phyloP scores from a whole-genome alignment of 2,329 filamentous ascomycete genomes.

The Calonectria hongkongensis region DNA sequence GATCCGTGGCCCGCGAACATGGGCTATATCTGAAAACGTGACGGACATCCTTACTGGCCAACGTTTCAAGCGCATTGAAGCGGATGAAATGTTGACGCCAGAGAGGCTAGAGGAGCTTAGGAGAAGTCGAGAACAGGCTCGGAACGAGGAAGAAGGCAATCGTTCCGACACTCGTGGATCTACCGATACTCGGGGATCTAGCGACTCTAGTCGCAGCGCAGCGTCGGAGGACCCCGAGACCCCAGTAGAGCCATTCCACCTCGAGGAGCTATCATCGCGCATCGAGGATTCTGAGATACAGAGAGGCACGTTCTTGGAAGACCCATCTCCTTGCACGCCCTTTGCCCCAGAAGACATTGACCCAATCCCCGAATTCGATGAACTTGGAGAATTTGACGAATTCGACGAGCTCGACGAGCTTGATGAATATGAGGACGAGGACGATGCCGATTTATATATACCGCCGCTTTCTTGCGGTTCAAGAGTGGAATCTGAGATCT shows the following conservation, averaged over 20 bases:
- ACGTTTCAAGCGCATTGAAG: slow-evolving; percentile 73
- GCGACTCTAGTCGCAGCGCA: slow-evolving; percentile 37
- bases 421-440: neutral
- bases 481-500: slow-evolving; percentile 28
- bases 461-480: slow-evolving; percentile 19
- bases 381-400: slow-evolving; percentile 31
- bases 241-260: slow-evolving; percentile 69
- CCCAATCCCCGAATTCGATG: slow-evolving; percentile 50
- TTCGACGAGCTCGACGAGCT: neutral
- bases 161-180: neutral
- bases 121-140: slow-evolving; percentile 57
- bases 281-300: slow-evolving; percentile 61
- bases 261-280: slow-evolving; percentile 67
- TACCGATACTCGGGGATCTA: neutral
- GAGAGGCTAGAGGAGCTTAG: slow-evolving; percentile 69
- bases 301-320: slow-evolving; percentile 34
- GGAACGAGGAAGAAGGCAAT: slow-evolving; percentile 46
- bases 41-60: slow-evolving; percentile 74
- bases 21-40: slow-evolving; percentile 74
- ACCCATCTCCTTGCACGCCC: slow-evolving; percentile 34
- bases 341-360: slow-evolving; percentile 51
- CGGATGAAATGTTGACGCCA: slow-evolving; percentile 75
- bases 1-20: slow-evolving; percentile 61
- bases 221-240: slow-evolving; percentile 57
- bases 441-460: slow-evolving; percentile 30